Base-by-base conservation (phyloP, 2,329 filamentous ascomycete genomes). In the Aspergillus quadricinctus region DNA sequence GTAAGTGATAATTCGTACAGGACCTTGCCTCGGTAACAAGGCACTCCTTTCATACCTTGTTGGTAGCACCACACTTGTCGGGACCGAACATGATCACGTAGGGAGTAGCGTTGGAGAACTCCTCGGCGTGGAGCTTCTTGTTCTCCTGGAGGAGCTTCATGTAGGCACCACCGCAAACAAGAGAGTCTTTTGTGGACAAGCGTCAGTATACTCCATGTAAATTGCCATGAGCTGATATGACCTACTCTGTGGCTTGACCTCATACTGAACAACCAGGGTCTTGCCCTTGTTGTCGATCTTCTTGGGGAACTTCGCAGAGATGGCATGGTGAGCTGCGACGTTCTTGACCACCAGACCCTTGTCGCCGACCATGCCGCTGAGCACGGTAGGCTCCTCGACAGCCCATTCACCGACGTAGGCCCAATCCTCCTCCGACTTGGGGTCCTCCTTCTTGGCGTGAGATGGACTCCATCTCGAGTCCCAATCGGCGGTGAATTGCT, bases 31-130 rank as follows among this genome's bases (percentile, higher is more conserved):
- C 28, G 5, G n/a, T 25, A 40, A 21, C 17, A 29, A 17, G 10
- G 21, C 43, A 14, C 21, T 2, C 86, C 84, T 53, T 31, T 50
- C 73, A 56, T 77, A 95, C 90, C 88, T 97, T 97, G 88, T 99
- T 99, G 78, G 91, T 97, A 75, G 91, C 85, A 77, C 94, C 94
- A 77, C 94, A 99, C 88, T 97, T 97, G 83, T 99, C 94, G 69
- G 94, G 94, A 66, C 94, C 94, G 75, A 99, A 99, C 94, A 99
- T 99, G 84, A 99, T 96, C 67, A 99, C 90, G 75, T 99, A 99
- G 50, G 94, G 94, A 46, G 93, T 96, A 60, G 88, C 86, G 80
- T 99, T 97, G 77, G 90, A 91, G 83, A 99, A 99, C 82, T 99
- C 94, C 64, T 97, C 93, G 70, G 90, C 86, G 81, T 96, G 91